phyloP scores from a whole-genome alignment of 495 filamentous ascomycete genomes.

The Xylaria longipes region DNA sequence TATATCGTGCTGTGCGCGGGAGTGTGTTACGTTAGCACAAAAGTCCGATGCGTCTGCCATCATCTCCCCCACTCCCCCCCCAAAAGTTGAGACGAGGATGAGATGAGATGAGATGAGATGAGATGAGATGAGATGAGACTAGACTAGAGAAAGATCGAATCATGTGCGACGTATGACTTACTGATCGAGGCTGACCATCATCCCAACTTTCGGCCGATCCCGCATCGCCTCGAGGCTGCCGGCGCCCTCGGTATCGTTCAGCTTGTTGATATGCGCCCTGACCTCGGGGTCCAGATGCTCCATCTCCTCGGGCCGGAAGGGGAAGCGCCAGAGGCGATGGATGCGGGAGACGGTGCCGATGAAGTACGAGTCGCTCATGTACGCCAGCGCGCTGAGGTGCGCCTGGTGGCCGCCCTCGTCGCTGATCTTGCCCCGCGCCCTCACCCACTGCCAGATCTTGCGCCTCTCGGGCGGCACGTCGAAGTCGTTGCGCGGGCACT shows the following conservation, averaged over 20 bases:
- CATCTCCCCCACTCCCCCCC: background rate
- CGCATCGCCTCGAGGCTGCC: slow-evolving; percentile 46
- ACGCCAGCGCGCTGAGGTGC: slow-evolving; percentile 86
- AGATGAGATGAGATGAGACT: too few relatives aligned
- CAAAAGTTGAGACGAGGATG: background rate
- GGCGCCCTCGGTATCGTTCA: slow-evolving; percentile 53
- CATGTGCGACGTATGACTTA: slow-evolving; percentile 15
- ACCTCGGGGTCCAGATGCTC: slow-evolving; percentile 39
- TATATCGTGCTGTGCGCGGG: slow-evolving; percentile 74
- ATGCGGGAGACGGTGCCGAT: slow-evolving; percentile 84
- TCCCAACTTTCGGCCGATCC: slow-evolving; percentile 68
- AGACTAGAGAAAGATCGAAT: background rate
- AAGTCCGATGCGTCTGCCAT: background rate
- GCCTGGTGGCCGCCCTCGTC: slow-evolving; percentile 74
- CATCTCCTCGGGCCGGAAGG: slow-evolving; percentile 45
- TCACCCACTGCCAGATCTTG: slow-evolving; percentile 77
- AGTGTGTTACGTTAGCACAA: background rate
- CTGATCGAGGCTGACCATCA: slow-evolving; percentile 92
- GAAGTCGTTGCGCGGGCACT: slow-evolving; percentile 55
- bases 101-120: background rate
- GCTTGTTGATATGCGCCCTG: slow-evolving; percentile 38
- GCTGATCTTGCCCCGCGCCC: slow-evolving; percentile 75
- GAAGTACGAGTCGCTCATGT: slow-evolving; percentile 90
- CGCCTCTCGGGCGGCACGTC: slow-evolving; percentile 63
- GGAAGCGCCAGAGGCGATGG: slow-evolving; percentile 72